Percentiles rank a stretch among this genome's conserved stretches.
phyloP scores from a whole-genome alignment of 2,329 filamentous ascomycete species.

The Penicillium sp. region DNA sequence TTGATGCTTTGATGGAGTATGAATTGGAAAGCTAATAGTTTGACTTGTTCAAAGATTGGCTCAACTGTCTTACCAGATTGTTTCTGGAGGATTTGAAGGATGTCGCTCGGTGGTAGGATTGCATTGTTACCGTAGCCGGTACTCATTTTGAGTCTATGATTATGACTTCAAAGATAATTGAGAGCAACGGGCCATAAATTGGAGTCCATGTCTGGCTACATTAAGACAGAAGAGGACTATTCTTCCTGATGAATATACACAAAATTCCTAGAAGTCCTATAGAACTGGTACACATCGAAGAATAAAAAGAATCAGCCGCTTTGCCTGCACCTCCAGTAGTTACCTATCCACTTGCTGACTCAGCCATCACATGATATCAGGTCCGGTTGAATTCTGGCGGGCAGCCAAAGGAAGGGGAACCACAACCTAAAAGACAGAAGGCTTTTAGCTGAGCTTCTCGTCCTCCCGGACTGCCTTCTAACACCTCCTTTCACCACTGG shows the following conservation, averaged over 20 bases:
- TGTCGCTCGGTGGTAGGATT: background rate
- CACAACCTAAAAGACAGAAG: slow-evolving; percentile 24
- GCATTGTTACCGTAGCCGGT: background rate
- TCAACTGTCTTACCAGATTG: too few relatives aligned
- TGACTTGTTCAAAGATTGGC: too few relatives aligned
- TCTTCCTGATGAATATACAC: too few relatives aligned
- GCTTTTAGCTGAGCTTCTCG: slow-evolving; percentile 20
- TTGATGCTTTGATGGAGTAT: background rate
- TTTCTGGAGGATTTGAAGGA: too few relatives aligned
- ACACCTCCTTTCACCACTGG: slow-evolving; percentile 25
- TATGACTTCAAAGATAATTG: too few relatives aligned
- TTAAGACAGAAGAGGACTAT: background rate
- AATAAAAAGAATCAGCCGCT: too few relatives aligned
- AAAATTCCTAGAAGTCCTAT: background rate
- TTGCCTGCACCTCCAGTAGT: too few relatives aligned
- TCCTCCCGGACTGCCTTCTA: slow-evolving; percentile 24
- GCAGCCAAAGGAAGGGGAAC: slow-evolving; percentile 24
- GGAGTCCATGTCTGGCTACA: too few relatives aligned
- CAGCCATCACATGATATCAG: slow-evolving; percentile 33
- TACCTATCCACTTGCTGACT: slow-evolving; percentile 19
- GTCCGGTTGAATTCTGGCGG: slow-evolving; percentile 25
- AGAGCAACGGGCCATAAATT: too few relatives aligned
- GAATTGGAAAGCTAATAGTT: too few relatives aligned
- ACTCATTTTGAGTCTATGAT: too few relatives aligned
- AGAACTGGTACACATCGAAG: background rate